Percentiles rank a stretch among this genome's conserved stretches.
These are phyloP conservation scores for Flueggea neowawraea DNA, from an alignment of 441 rosid species.

Conservation along the genomic window DNA sequence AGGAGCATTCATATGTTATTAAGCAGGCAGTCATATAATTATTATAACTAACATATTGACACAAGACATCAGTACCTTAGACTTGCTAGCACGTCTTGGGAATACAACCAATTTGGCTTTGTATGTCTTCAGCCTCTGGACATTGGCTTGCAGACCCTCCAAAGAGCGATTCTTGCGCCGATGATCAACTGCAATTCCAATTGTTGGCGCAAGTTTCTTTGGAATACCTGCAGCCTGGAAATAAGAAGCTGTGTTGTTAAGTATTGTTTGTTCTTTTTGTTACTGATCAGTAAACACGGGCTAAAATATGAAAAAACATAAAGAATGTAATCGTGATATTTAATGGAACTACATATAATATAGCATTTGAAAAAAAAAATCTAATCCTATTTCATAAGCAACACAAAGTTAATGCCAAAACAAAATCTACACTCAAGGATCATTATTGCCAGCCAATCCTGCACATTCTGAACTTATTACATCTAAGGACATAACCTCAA, in stretches of 20 bases:
- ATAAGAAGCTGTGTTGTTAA: background rate
- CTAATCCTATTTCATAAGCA: too few species aligned
- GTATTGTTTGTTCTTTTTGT: background rate
- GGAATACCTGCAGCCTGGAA: constrained; percentile 81
- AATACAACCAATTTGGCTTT: constrained; percentile 91
- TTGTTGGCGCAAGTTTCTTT: constrained; percentile 80
- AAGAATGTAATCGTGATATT: too few species aligned
- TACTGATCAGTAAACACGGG: background rate
- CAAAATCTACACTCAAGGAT: too few species aligned
- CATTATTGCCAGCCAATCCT: too few species aligned
- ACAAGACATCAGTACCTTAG: constrained; percentile 41
- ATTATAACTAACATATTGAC: background rate
- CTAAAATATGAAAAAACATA: too few species aligned
- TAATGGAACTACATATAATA: too few species aligned
- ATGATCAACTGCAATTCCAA: constrained; percentile 82
- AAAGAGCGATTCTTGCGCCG: constrained; percentile 71
- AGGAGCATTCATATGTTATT: background rate
- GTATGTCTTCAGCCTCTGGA: constrained; percentile 91
- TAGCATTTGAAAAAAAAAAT: too few species aligned
- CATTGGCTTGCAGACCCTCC: constrained; percentile 80
- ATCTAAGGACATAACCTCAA: too few species aligned
- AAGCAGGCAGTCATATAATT: too few species aligned
- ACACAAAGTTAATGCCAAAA: too few species aligned
- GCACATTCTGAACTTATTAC: too few species aligned
- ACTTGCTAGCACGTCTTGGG: constrained; percentile 80